These are phyloP conservation scores for Fusarium sp. DNA, from an alignment of 2,329 filamentous ascomycete species.

Conservation along the genomic window DNA sequence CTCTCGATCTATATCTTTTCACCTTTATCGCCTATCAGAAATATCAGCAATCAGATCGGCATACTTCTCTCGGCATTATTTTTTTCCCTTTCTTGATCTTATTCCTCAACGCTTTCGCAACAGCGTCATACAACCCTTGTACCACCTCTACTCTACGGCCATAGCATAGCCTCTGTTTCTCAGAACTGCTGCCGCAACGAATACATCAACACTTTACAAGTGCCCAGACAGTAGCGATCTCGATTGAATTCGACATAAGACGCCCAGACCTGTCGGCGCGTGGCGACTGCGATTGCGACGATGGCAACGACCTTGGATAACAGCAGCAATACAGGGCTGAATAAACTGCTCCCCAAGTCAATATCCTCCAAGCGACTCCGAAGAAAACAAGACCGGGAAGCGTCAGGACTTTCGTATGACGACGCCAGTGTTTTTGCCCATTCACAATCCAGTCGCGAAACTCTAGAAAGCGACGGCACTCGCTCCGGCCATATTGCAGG, in stretches of 20 bases:
- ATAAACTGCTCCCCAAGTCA: conserved; percentile 65
- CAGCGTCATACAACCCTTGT: conserved; percentile 6
- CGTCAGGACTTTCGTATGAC: conserved; percentile 42
- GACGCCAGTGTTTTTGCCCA: conserved; percentile 47
- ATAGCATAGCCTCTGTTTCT: conserved; percentile 10
- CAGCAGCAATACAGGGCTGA: conserved; percentile 52
- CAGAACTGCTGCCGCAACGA: conserved; percentile 11
- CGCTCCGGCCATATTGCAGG: conserved; percentile 48
- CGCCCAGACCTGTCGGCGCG: background rate
- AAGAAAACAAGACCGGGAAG: conserved; percentile 59
- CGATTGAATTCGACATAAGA: background rate
- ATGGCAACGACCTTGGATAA: conserved; percentile 38
- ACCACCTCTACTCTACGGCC: conserved; percentile 5
- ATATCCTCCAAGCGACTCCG: conserved; percentile 61
- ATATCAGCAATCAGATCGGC: background rate
- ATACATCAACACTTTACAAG: conserved; percentile 24
- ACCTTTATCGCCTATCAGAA: background rate
- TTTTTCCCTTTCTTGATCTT: background rate
- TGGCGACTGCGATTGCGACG: conserved; percentile 1
- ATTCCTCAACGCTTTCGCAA: background rate
- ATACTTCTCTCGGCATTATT: background rate
- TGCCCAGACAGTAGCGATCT: conserved; percentile 15
- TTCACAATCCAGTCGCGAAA: conserved; percentile 54
- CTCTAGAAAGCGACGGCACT: conserved; percentile 51
- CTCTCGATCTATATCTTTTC: background rate